Conservation (phyloP, 2,329 filamentous ascomycete species). For the Diaporthe aspalathi region DNA sequence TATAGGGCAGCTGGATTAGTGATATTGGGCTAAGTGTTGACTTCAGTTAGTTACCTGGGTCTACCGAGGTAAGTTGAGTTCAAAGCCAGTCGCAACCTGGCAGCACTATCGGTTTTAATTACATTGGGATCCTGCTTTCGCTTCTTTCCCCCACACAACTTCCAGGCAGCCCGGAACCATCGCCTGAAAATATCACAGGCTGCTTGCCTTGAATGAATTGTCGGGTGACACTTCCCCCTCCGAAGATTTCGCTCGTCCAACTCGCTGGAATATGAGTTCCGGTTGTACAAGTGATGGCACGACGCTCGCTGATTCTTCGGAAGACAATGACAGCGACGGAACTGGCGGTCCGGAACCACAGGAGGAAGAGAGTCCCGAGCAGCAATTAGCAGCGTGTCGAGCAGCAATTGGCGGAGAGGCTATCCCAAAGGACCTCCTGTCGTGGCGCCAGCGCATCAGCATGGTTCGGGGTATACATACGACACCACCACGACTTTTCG, state of each 20-base stretch:
- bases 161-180: no score
- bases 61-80: no score
- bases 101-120: no score
- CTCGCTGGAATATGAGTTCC: background rate
- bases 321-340: background rate
- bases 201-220: background rate
- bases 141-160: no score
- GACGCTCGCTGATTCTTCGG: background rate
- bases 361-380: background rate
- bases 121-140: no score
- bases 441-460: background rate
- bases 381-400: constrained; percentile 2
- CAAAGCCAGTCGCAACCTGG: no score
- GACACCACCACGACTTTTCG: constrained; percentile 1
- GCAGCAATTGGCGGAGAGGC: background rate
- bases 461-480: constrained; percentile 1
- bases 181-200: background rate
- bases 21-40: background rate
- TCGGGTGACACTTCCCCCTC: background rate
- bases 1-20: background rate
- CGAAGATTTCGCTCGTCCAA: background rate
- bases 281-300: background rate
- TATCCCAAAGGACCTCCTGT: background rate
- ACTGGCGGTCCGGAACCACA: background rate
- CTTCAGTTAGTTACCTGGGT: no score